Base-by-base conservation (phyloP, 441 rosid genomes). In the Jatropha multifida region DNA sequence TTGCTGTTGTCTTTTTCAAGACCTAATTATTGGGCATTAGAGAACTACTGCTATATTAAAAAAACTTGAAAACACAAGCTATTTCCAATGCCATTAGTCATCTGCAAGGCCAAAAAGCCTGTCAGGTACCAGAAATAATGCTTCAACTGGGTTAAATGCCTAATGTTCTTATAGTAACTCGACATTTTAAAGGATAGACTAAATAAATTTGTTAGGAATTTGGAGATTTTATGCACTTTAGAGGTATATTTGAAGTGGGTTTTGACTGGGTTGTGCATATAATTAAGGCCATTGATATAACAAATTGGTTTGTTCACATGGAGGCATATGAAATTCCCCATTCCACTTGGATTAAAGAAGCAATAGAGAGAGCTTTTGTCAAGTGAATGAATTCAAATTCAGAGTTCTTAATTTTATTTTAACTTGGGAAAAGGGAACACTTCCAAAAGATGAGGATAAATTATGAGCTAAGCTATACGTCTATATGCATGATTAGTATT, bases 281-380 rank as follows among this genome's bases (percentile, higher is more conserved):
- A 4, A 4, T 42, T 42, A 12, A 64, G 44, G 62, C 51, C 48
- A 65, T 20, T 14, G 51, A 54, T 37, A 8, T 18, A 74, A 65
- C n/a, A 15, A 41, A 26, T 40, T 41, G 26, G 56, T 68, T 41
- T 54, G 13, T n/a, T 55, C 56, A 65, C 72, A 74, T 74, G 77
- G 72, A 66, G 11, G 65, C 72, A 74, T 67, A 38, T 66, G 65
- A 74, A 68, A 7, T 17, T 42, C 55, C 4, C 4, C 18, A 42
- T 44, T 27, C 72, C 62, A 9, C 69, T 72, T 49, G 17, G 49
- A 72, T 44, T 60, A 38, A 46, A 48, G 6, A 46, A 46, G 1
- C 8, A 49, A 61, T 2, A 5, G 48, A 14, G 5, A n/a, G 40
- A n/a, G 9, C 2, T 23, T 12, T 58, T 20, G 4, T 58, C 6